Evolutionary conservation across 176 grass and related monocot genomes (phyloP), one percentile per base, ranked within the genome.

Genomic region (Olyra latifolia): DNA sequence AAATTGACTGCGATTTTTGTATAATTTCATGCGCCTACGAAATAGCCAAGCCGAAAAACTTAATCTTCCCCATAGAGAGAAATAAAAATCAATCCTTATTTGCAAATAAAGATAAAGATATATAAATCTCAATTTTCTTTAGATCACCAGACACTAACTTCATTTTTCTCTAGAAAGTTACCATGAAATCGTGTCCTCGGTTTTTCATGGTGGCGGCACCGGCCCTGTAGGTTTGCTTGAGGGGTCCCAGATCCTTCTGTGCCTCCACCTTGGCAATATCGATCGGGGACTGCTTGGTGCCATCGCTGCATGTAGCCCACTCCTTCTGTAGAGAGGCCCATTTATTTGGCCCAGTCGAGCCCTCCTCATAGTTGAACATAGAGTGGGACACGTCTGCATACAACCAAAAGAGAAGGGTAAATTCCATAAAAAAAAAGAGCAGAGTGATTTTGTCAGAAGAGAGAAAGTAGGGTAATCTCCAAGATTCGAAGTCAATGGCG

Each of bases 211-310:
- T 73, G 22, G 82, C 79, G 17, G 54, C 6, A 17, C 17, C 30
- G 4, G 85, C 61, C 14, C 29, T 75, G 61, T 97, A 97, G n/a
- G 61, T 72, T 1, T 67, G 60, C 14, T 47, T 10, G 8, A 97
- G 48, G 0, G 44, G 65, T 2, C 43, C 82, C 28, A 91, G 22
- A 30, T 81, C 52, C 12, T 77, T 57, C 8, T 79, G 23, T 30
- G 74, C 82, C 27, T 66, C 73, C 35, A 92, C 71, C 45, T 90
- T 8, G 4, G 22, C 24, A 29, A 97, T 75, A 46, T 94, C 84
- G 64, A 94, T 88, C 5, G 94, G 94, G 1, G 91, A 97, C 69
- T 97, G 94, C 61, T 69, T 4, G 11, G 41, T 80, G 77, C 94
- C 94, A 9, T 68, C 77, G 15, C 82, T 27, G n/a, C 94, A 97